Base-by-base conservation (phyloP, 495 filamentous ascomycete species). In the Bacidia gigantensis region DNA sequence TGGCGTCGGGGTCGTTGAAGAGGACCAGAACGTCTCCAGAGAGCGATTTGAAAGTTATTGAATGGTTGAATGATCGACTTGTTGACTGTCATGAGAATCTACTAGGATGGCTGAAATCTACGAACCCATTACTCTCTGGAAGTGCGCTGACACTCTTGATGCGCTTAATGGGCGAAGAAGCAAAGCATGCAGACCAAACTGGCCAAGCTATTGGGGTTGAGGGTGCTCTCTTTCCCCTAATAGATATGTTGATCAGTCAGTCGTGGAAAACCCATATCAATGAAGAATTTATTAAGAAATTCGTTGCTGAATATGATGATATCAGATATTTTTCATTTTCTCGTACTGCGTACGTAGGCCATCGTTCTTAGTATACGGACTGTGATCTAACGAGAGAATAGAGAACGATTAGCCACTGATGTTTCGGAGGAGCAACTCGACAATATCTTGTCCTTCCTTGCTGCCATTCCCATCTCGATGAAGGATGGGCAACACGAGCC, bases 291-390 rank as follows among this genome's bases (percentile, higher is more conserved):
- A 69, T 81, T 21, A 72, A 83, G 46, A 85, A 86, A 51, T 96
- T 82, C 58, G 64, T 90, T 35, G 80, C 83, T 54, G 69, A 78
- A 55, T 89, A 82, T 62, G 84, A 94, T 51, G 92, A 98, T 68
- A 72, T 96, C 52, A 69, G 88, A 53, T 95, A 80, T 62, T 83
- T 84, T 60, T 86, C 86, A 7, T 86, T 94, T 58, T 65, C 75
- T 45, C 73, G 74, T 26, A 69, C 90, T 41, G 68, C 72, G 86
- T 89, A 77, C 35, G 81, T 75, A 29, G 22, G 40, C 29, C 14
- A n/a, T 20, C 39, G 22, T 17, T 10, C 5, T 35, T 35, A 5
- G 29, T 22, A 20, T 24, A 17, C 32, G 3, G 32, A 23, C 26
- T 32, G 7, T 11, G 43, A 12, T 29, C 56, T 58, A 18, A 56